Percentiles rank a stretch among this genome's conserved stretches.
These are phyloP conservation scores for Candida montana DNA, from an alignment of 805 yeast species.

Conservation along the genomic window DNA sequence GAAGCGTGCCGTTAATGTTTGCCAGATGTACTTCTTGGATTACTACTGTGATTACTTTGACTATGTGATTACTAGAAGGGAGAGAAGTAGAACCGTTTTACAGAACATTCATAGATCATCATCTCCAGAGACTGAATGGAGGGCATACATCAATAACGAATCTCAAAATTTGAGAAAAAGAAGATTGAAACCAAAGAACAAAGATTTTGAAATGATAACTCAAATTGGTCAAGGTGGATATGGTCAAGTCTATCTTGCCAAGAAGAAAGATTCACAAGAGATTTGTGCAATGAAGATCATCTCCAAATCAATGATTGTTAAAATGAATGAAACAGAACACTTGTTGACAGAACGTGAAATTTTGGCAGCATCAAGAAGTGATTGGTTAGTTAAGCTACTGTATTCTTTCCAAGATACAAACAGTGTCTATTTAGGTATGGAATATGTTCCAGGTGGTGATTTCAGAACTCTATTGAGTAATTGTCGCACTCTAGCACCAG, in stretches of 20 bases:
- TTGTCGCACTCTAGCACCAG: conserved; percentile 88
- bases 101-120: conserved; percentile 39
- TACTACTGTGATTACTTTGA: conserved; percentile 95
- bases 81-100: conserved; percentile 70
- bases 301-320: conserved; percentile 78
- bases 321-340: conserved; percentile 92
- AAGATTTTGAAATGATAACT: conserved; percentile 93
- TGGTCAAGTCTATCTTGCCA: conserved; percentile 96
- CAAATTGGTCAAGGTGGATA: conserved; percentile 99
- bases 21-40: conserved; percentile 90
- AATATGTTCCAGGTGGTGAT: conserved; percentile 99
- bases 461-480: conserved; percentile 90
- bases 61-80: conserved; percentile 81
- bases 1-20: conserved; percentile 80
- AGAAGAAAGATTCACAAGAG: conserved; percentile 90
- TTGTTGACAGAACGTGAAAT: conserved; percentile 95
- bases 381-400: conserved; percentile 89
- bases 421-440: conserved; percentile 94
- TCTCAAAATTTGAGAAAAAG: conserved; percentile 80
- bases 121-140: conserved; percentile 51
- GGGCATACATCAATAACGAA: conserved; percentile 76
- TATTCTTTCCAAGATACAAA: conserved; percentile 94
- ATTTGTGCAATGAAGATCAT: conserved; percentile 92
- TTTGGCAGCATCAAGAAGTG: conserved; percentile 89
- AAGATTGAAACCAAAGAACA: conserved; percentile 86